Evolutionary conservation across 2,329 filamentous ascomycete species (phyloP).

Genomic region (Xylariaceae sp.): DNA sequence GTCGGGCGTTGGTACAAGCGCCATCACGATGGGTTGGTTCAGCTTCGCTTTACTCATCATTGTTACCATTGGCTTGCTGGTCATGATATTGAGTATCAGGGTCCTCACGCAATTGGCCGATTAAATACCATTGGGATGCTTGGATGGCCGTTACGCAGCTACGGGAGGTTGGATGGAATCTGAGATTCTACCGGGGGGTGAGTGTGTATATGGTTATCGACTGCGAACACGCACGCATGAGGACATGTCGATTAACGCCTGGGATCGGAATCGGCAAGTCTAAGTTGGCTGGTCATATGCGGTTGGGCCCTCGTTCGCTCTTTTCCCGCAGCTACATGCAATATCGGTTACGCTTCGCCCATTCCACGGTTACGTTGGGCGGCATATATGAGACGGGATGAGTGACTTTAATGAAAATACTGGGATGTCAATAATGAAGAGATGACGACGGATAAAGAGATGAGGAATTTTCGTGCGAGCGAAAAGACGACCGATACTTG

Average conservation of each 20-base stretch:
- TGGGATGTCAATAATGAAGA: constrained; percentile 12
- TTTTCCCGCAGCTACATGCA: neutral
- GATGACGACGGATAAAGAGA: constrained; percentile 9
- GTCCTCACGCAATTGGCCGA: constrained; percentile 62
- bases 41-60: constrained; percentile 89
- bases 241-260: constrained; percentile 25
- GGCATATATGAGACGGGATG: neutral
- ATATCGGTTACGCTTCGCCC: neutral
- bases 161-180: constrained; percentile 6
- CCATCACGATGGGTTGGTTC: constrained; percentile 98
- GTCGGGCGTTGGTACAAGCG: constrained; percentile 55
- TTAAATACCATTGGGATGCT: constrained; percentile 19
- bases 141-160: neutral
- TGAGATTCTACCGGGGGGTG: neutral
- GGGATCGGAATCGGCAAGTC: constrained; percentile 30
- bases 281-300: constrained; percentile 23
- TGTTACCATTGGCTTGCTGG: constrained; percentile 87
- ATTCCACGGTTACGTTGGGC: neutral
- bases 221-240: constrained; percentile 17
- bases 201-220: constrained; percentile 23
- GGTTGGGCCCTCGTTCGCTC: constrained; percentile 8
- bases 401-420: neutral
- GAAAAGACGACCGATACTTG: constrained; percentile 11
- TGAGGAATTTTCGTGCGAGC: constrained; percentile 17
- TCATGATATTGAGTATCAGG: constrained; percentile 94